These are phyloP conservation scores for Boletus pseudopeckii DNA, from an alignment of 768 basidiomycete species.

Conservation along the genomic window DNA sequence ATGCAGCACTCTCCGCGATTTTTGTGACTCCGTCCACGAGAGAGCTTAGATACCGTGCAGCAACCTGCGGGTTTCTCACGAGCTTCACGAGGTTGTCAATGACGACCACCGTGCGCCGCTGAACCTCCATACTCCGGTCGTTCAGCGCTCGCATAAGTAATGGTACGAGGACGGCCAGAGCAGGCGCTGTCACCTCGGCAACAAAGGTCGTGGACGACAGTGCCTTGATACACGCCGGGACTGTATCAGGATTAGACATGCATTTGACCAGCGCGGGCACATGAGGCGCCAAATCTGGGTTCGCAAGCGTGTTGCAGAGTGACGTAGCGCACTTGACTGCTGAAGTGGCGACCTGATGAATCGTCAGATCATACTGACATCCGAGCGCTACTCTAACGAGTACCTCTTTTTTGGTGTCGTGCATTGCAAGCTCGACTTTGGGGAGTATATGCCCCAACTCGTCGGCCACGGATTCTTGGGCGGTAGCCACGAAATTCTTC, in stretches of 20 bases:
- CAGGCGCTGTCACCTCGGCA: conserved; percentile 94
- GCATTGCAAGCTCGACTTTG: conserved; percentile 86
- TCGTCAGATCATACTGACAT: conserved; percentile 8
- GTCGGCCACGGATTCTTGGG: conserved; percentile 74
- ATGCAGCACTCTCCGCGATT: conserved; percentile 87
- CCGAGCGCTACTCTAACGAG: conserved; percentile 12
- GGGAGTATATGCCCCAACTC: conserved; percentile 82
- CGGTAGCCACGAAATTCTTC: conserved; percentile 64
- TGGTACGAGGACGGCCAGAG: conserved; percentile 92
- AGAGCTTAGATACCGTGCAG: conserved; percentile 81
- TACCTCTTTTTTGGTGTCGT: conserved; percentile 95
- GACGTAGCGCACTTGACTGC: conserved; percentile 88
- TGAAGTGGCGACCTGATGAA: conserved; percentile 69
- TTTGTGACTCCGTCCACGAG: conserved; percentile 89
- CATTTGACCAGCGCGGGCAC: conserved; percentile 87
- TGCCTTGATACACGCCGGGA: conserved; percentile 91
- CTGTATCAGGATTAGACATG: conserved; percentile 87
- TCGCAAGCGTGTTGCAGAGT: conserved; percentile 87
- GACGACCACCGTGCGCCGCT: conserved; percentile 90
- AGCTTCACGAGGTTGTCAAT: conserved; percentile 97
- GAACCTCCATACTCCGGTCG: conserved; percentile 94
- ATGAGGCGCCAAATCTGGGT: conserved; percentile 88
- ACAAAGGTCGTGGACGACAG: conserved; percentile 95
- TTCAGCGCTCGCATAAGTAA: conserved; percentile 87
- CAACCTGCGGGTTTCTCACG: conserved; percentile 86